Evolutionary conservation across 192 early-diverging fungal species (phyloP).

Genomic region (Chytriomyces hyalinus): DNA sequence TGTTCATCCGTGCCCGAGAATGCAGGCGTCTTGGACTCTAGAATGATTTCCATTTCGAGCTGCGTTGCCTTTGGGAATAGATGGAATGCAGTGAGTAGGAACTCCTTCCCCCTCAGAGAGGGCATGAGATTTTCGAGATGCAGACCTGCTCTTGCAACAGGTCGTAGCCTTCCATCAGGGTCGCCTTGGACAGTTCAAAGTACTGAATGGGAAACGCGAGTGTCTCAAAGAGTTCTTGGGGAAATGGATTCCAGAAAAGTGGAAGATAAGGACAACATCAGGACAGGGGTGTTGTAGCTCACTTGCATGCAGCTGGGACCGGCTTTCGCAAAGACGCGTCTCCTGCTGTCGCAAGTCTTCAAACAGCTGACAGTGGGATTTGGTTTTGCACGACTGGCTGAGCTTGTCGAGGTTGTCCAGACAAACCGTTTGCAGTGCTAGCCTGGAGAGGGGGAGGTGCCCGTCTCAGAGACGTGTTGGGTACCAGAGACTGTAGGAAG

Average conservation of each 20-base stretch:
- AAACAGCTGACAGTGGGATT: neutral
- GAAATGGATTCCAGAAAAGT: too few species aligned
- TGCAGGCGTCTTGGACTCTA: neutral
- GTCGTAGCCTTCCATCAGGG: constrained; percentile 28
- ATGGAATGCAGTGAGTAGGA: neutral
- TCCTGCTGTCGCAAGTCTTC: neutral
- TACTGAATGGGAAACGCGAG: constrained; percentile 30
- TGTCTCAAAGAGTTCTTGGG: constrained; percentile 26
- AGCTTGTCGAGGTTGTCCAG: constrained; percentile 5
- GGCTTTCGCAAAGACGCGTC: neutral
- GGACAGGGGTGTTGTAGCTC: neutral
- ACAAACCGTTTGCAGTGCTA: constrained; percentile 22
- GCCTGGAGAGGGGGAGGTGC: neutral
- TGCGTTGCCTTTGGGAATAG: constrained; percentile 2
- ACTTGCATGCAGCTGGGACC: constrained; percentile 10
- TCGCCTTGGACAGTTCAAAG: constrained; percentile 27
- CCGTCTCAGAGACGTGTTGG: too few species aligned
- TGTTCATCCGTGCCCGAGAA: neutral
- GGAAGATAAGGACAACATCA: too few species aligned
- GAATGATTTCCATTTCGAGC: constrained; percentile 12
- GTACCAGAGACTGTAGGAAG: too few species aligned
- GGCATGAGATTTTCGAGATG: neutral
- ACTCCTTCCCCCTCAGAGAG: neutral
- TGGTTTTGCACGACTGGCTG: neutral
- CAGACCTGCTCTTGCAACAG: constrained; percentile 2